Conservation (phyloP, 176 grass and related monocot species). For the Triticum timopheevii region DNA sequence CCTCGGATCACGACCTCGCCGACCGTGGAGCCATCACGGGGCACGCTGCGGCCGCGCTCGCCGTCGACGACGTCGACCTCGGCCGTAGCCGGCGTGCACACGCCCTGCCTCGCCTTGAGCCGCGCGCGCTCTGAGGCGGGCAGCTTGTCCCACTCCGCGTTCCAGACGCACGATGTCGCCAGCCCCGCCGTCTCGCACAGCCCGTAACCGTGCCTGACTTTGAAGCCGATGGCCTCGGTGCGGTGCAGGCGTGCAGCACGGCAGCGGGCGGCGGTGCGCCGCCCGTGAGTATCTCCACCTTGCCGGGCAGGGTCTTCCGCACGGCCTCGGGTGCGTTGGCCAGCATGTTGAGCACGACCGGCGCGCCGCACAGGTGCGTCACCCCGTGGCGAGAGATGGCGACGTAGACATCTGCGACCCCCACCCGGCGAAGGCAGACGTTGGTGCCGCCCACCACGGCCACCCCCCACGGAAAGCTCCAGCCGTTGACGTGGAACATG, state of each 20-base stretch:
- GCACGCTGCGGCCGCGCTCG: constrained; percentile 42
- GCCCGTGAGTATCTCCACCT: constrained; percentile 57
- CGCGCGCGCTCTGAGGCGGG: constrained; percentile 53
- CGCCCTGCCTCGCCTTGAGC: constrained; percentile 76
- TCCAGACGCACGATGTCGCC: constrained; percentile 71
- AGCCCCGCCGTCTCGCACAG: constrained; percentile 62
- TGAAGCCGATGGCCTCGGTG: constrained; percentile 65
- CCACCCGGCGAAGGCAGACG: constrained; percentile 16
- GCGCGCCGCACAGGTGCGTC: constrained; percentile 76
- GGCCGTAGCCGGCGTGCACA: constrained; percentile 43
- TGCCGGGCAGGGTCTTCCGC: constrained; percentile 40
- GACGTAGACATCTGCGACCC: constrained; percentile 29
- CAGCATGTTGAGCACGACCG: constrained; percentile 85
- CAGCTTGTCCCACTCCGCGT: constrained; percentile 60
- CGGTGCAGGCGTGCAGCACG: constrained; percentile 62
- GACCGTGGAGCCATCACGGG: constrained; percentile 48
- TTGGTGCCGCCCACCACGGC: too few species aligned
- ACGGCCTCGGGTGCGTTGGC: constrained; percentile 47
- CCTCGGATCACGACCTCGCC: constrained; percentile 78
- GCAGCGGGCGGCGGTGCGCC: constrained; percentile 67
- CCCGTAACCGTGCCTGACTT: constrained; percentile 72
- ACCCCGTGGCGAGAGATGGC: constrained; percentile 37
- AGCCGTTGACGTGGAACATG: constrained; percentile 92
- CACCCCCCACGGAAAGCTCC: not conserved
- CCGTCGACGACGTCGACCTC: too few species aligned